Evolutionary conservation across 116 monocot genomes (phyloP), one percentile per base, ranked within the genome.

Genomic region (Zostera marina): DNA sequence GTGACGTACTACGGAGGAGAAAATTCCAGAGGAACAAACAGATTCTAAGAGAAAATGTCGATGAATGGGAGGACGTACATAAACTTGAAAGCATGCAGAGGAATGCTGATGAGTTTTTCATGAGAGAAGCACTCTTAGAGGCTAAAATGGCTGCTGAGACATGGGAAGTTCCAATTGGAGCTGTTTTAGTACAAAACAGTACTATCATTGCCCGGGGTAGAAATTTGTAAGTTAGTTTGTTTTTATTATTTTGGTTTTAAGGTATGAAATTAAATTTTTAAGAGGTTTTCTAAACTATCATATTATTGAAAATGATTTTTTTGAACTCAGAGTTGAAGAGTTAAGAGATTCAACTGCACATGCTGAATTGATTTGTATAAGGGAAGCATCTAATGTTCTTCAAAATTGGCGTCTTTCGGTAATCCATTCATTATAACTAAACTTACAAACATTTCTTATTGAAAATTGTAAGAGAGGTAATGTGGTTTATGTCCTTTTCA

Each of bases 151-250:
- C 78, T 58, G 78, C 84, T 52, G 93, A 87, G 65, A 53, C 62
- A 38, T 93, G 93, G 93, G 93, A 93, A 70, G 93, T 93, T 11
- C 93, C 93, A 13, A 81, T 93, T 69, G 93, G 93, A 38, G 93
- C 93, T 43, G 84, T 93, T 41, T 59, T 93, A 32, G 93, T 93
- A 24, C 81, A 81, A 52, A 74, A 93, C 68, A 88, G 93, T 47
- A 84, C 81, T 43, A 71, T 93, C 44, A 79, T 93, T 73, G 93
- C 93, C 44, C 80, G 93, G 23, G 81, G 84, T 8, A 79, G 72
- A 64, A 93, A 93, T 67, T 66, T 81, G 93, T 88, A 64, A 71
- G 83, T 74, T 9, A 14, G 3, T 9, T 22, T 26, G 15, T 22
- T 41, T 45, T 41, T 40, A 14, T 17, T 41, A 7, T 24, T 60